Base-by-base conservation (phyloP, 2,329 filamentous ascomycete species). In the Rhytidhysteron rufulum region DNA sequence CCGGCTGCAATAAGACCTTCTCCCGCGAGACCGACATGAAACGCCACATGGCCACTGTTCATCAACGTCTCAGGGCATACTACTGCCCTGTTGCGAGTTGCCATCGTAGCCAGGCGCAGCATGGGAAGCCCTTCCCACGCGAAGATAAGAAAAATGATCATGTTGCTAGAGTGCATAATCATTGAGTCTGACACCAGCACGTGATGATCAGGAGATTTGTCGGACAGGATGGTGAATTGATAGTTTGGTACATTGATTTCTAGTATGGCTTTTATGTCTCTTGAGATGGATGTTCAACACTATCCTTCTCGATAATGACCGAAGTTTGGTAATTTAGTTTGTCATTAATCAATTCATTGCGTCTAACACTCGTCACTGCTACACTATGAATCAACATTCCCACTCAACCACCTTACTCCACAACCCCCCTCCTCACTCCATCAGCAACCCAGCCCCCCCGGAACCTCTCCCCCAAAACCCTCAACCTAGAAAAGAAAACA, bases 401-500 rank as follows among this genome's bases (percentile, higher is more conserved):
- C 8, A 27, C 7, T 8, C 24, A 27, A 7, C 13, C 13, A 27
- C 16, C 24, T 33, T 47, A 53, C 25, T 46, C 41, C 10, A 55
- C 44, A 13, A 41, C 47, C 16, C 53, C 44, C 25, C 60, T 50
- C 15, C 57, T 50, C 6, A 61, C 56, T 1, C 62, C 62, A 32
- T 64, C 62, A n/a, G 60, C 59, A 36, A 51, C 44, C 61, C 60
- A 65, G 25, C 34, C 49, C 7, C 56, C 59, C 21, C 53, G 45
- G 19, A 54, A 61, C 45, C 43, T 59, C 54, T 68, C 63, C 34
- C 63, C 49, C 43, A 74, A 44, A 1, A 73, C 66, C 31, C 70
- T 60, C 45, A 72, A 67, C 39, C 62, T 66, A 16, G 71, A 76
- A 20, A 60, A 55, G 39, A 82, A 77, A 2, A 79, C 78, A 67